Base-by-base conservation (phyloP, 148 eudicot genomes). In the Spergularia marina region DNA sequence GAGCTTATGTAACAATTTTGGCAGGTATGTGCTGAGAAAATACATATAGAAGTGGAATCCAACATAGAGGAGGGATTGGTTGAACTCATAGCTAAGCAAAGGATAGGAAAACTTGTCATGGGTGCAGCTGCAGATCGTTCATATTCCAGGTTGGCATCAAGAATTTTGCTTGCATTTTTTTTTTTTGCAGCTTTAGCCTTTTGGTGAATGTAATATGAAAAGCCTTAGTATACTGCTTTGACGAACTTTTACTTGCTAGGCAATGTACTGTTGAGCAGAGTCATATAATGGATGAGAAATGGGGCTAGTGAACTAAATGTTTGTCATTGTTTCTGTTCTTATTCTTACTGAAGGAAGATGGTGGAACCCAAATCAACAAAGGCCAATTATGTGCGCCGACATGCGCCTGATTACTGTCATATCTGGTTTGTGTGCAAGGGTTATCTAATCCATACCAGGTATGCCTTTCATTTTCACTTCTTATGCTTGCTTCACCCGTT, bases 361-460 rank as follows among this genome's bases (percentile, higher is more conserved):
- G 63, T 75, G 59, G 89, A 85, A 76, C 87, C 83, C 36, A 91
- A 65, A 81, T 93, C 98, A 44, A 86, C 77, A 77, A 93, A 89
- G 81, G 94, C 98, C 73, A 87, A 82, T 12, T 81, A 86, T 80
- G 87, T 93, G 10, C 81, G 83, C 14, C 36, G 51, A 41, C 75
- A 88, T 18, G 97, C 97, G 36, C 91, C 97, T 34, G 36, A 52
- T 66, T 85, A 73, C 82, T 93, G 98, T 80, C 89, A 88, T 66
- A 88, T 91, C 67, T 86, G 86, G 85, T 91, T 93, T 73, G 76
- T 91, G 51, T 93, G 98, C 85, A 91, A 91, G 75, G 91, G 94
- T 41, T 52, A 76, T 78, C 86, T 87, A 10, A 87, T 89, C 57
- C 21, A 82, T 76, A 88, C 91, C 14, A 91, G 98, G 97, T 93